Evolutionary conservation across 2,329 filamentous ascomycete genomes (phyloP).

Genomic region (Aspergillus hiratsukae): DNA sequence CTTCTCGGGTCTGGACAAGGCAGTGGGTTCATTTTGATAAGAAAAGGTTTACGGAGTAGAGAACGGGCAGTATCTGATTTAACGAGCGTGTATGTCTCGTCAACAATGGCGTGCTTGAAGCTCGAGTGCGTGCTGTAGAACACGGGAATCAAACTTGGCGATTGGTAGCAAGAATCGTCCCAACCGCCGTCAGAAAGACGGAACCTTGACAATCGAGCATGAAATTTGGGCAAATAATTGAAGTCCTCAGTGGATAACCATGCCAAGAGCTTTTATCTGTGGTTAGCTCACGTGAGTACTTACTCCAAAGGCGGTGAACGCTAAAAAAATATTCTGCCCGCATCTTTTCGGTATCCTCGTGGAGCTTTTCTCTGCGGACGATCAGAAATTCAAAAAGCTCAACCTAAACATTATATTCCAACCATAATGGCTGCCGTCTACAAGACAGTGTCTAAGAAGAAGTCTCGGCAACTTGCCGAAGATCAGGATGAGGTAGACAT

Average conservation of each 20-base stretch:
- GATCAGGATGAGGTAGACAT: constrained; percentile 44
- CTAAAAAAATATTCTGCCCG: constrained; percentile 36
- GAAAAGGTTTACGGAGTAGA: neutral
- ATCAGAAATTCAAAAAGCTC: constrained; percentile 10
- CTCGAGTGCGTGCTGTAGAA: too few relatives aligned
- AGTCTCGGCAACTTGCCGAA: constrained; percentile 44
- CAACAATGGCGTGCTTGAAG: too few relatives aligned
- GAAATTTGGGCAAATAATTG: too few relatives aligned
- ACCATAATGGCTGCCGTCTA: constrained; percentile 66
- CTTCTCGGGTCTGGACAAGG: constrained; percentile 51
- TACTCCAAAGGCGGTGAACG: constrained; percentile 21
- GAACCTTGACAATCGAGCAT: neutral
- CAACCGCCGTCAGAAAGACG: neutral
- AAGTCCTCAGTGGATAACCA: too few relatives aligned
- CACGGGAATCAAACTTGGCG: neutral
- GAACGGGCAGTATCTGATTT: neutral
- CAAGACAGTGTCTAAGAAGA: constrained; percentile 65
- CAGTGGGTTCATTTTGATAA: constrained; percentile 7
- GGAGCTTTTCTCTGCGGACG: constrained; percentile 13
- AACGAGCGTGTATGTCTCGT: neutral
- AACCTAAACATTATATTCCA: constrained; percentile 15
- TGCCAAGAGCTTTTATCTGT: neutral
- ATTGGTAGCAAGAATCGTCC: neutral
- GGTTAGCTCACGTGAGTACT: constrained; percentile 17
- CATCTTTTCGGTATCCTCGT: constrained; percentile 26